These are phyloP conservation scores for Boletus nobilissimus DNA, from an alignment of 1,284 basidiomycete genomes.

Conservation along the genomic window DNA sequence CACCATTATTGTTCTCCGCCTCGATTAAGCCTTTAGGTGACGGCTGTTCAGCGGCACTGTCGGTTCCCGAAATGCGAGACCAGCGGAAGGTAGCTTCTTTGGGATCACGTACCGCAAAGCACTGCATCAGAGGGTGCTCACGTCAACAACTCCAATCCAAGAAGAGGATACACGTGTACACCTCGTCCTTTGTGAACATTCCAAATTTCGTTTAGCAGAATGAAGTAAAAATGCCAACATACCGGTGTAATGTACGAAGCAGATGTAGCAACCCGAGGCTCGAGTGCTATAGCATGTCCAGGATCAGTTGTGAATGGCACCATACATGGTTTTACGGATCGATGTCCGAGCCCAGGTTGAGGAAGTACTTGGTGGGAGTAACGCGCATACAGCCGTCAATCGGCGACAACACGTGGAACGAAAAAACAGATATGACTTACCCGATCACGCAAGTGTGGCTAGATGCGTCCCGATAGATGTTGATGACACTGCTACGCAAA, in stretches of 20 bases:
- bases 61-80: neutral
- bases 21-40: neutral
- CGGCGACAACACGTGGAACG: neutral
- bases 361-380: neutral
- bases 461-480: neutral
- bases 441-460: neutral
- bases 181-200: neutral
- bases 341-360: neutral
- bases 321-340: neutral
- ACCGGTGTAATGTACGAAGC: neutral
- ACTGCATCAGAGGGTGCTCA: neutral
- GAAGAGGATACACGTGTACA: neutral
- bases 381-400: neutral
- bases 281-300: slow-evolving; percentile 1
- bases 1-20: slow-evolving; percentile 2
- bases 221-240: neutral
- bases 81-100: neutral
- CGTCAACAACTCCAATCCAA: neutral
- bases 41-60: neutral
- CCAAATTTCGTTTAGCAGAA: neutral
- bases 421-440: neutral
- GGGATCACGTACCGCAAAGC: neutral
- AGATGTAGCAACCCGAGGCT: neutral
- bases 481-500: neutral
- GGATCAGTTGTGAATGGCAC: neutral